phyloP scores from a whole-genome alignment of 2,329 filamentous ascomycete genomes.

The Fusarium praegraminearum region DNA sequence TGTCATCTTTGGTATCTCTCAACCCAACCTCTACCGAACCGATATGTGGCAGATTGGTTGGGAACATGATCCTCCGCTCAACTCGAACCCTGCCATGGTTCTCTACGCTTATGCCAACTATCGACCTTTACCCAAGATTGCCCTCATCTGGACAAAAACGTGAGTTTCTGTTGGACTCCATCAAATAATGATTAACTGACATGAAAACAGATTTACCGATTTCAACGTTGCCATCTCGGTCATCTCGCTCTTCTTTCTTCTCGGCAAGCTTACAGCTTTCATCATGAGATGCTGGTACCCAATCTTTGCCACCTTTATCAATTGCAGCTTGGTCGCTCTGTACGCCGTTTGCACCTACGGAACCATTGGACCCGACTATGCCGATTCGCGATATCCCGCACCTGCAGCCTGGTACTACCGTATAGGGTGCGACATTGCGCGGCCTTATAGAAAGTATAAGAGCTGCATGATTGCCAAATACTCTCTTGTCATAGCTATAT shows the following conservation, averaged over 20 bases:
- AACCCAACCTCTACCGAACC: slow-evolving; percentile 78
- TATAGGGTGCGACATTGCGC: slow-evolving; percentile 74
- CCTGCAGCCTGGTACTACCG: slow-evolving; percentile 80
- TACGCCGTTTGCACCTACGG: slow-evolving; percentile 76
- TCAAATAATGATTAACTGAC: slow-evolving; percentile 4
- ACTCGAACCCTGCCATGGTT: slow-evolving; percentile 77
- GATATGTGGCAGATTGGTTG: slow-evolving; percentile 79
- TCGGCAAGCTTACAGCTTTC: slow-evolving; percentile 76
- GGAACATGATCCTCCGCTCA: slow-evolving; percentile 71
- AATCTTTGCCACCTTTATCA: slow-evolving; percentile 69
- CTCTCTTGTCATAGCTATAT: slow-evolving; percentile 71
- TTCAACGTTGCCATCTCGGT: slow-evolving; percentile 83
- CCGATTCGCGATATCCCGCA: slow-evolving; percentile 72
- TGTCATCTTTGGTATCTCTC: slow-evolving; percentile 78
- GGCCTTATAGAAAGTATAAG: slow-evolving; percentile 62
- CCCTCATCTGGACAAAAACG: slow-evolving; percentile 80
- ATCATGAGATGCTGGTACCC: slow-evolving; percentile 80
- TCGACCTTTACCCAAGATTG: slow-evolving; percentile 68
- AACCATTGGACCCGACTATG: slow-evolving; percentile 79
- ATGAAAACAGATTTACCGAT: slow-evolving; percentile 71
- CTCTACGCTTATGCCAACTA: slow-evolving; percentile 82
- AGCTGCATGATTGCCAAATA: slow-evolving; percentile 77
- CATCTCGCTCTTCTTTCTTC: slow-evolving; percentile 79
- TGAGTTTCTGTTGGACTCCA: slow-evolving; percentile 59
- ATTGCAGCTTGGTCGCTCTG: slow-evolving; percentile 68